Percentiles rank a stretch among this genome's conserved stretches.
These are phyloP conservation scores for Salvia splendens DNA, from an alignment of 257 asterid species.

Conservation along the genomic window DNA sequence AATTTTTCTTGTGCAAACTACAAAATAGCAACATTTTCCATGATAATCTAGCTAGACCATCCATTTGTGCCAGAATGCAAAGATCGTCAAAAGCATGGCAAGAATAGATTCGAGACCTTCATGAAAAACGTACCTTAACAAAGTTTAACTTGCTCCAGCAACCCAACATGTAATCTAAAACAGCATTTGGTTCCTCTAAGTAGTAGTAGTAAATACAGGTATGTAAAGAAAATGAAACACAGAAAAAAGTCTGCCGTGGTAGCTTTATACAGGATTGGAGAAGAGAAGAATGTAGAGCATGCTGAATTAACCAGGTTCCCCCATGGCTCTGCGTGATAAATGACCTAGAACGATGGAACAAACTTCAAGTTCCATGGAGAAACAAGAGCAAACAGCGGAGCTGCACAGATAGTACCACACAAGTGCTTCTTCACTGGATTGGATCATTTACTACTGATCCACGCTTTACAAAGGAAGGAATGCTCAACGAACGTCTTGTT, in stretches of 20 bases:
- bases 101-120: not conserved
- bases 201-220: not conserved
- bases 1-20: not conserved
- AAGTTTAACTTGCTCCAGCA: not conserved
- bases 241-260: not conserved
- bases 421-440: constrained; percentile 32
- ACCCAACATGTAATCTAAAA: not conserved
- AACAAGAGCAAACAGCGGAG: not conserved
- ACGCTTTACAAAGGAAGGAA: constrained; percentile 48
- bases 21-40: not conserved
- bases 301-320: not conserved
- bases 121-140: not conserved
- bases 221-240: not conserved
- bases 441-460: constrained; percentile 37
- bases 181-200: not conserved
- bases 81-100: too few species aligned
- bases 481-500: constrained; percentile 62
- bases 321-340: not conserved
- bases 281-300: not conserved
- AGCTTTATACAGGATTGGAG: not conserved
- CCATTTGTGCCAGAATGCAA: too few species aligned
- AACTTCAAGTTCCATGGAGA: not conserved
- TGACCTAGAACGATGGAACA: not conserved
- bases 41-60: not conserved
- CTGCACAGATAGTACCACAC: constrained; percentile 25